phyloP scores from a whole-genome alignment of 306 rosid genomes.

The Cicer yamashitae region DNA sequence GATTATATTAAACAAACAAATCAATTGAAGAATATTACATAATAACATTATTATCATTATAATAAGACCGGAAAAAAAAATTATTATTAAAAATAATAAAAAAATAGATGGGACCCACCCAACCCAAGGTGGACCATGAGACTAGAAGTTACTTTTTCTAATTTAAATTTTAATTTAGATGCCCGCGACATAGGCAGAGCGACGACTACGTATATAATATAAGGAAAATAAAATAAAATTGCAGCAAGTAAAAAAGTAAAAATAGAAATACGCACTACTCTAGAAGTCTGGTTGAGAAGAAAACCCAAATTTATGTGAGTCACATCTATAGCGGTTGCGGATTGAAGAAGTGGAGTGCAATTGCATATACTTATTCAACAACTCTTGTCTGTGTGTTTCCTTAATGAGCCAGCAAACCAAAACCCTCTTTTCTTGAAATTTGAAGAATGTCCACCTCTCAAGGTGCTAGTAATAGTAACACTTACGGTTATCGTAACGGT shows the following conservation, averaged over 20 bases:
- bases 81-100: background rate
- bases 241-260: background rate
- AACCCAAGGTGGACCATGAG: constrained; percentile 21
- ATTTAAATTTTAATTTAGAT: constrained; percentile 3
- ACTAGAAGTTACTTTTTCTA: constrained; percentile 3
- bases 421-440: constrained; percentile 4
- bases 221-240: background rate
- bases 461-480: constrained; percentile 47
- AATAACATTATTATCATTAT: background rate
- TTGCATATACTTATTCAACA: background rate
- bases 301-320: constrained; percentile 54
- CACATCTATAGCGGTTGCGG: constrained; percentile 56
- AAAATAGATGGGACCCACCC: constrained; percentile 38
- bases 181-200: background rate
- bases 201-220: background rate
- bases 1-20: background rate
- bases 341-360: constrained; percentile 10
- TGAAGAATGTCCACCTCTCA: constrained; percentile 71
- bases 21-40: background rate
- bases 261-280: background rate
- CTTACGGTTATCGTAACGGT: constrained; percentile 60
- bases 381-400: background rate
- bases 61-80: background rate
- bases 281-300: background rate
- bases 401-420: constrained; percentile 46